Base-by-base conservation (phyloP, 2,329 filamentous ascomycete genomes). In the Seiridium unicorne region DNA sequence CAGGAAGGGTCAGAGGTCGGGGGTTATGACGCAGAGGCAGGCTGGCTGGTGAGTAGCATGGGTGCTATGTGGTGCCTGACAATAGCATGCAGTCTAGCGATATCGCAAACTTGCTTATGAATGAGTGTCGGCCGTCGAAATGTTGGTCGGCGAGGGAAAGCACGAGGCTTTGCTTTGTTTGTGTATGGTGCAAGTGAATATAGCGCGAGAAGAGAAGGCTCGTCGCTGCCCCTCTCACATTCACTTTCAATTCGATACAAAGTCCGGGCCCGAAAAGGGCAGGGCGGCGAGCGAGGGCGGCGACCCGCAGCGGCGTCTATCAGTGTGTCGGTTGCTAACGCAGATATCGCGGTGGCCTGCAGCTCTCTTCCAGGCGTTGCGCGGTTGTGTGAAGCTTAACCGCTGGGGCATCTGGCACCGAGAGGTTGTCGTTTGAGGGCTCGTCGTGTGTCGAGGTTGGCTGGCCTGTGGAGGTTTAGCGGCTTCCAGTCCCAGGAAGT, bases 181-280 rank as follows among this genome's bases (percentile, higher is more conserved):
- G 32, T 53, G 18, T 26, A 26, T 26, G 18, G 47, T 32, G 47
- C 47, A 32, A 32, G 47, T 11, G 47, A 18, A 13, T n/a, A 35
- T 35, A 53, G 49, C 49, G 49, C 49, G 49, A 35, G 35, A 38
- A 35, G 34, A 38, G 49, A 53, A 53, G 35, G 49, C 49, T 53
- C 49, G 49, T 53, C 49, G 49, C 49, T 53, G 49, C 49, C 49
- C 49, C 49, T 53, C 49, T 53, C 49, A 53, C 49, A 26, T 26
- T 26, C 18, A 26, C 18, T 26, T 26, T 49, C 47, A 49, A 49
- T 49, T 49, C 47, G 35, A 49, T 49, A 32, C 47, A 49, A 32
- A 26, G 18, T 49, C 47, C 47, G 47, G 34, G 49, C 31, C 18
- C 49, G 49, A 32, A 18, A 53, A 6, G 49, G 49, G 18, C 18